phyloP scores from a whole-genome alignment of 371 early-diverging fungal species.

The Lichtheimia ornata region DNA sequence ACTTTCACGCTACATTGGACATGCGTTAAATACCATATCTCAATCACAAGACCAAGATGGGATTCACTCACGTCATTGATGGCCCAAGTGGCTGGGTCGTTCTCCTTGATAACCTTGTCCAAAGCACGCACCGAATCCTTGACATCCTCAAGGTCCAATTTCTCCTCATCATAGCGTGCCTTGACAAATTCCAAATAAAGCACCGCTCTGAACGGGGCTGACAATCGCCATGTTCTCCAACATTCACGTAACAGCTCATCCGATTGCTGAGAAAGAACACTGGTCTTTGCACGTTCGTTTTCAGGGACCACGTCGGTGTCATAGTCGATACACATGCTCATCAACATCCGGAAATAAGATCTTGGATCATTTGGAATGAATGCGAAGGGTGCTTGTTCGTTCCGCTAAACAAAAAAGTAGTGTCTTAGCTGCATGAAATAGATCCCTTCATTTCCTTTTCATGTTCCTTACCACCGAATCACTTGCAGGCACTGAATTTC shows the following conservation, averaged over 20 bases:
- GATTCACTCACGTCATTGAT: slow-evolving; percentile 52
- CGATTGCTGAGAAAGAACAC: slow-evolving; percentile 57
- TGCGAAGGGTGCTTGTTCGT: slow-evolving; percentile 32
- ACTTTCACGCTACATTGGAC: slow-evolving; percentile 34
- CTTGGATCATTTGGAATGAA: slow-evolving; percentile 63
- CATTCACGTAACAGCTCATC: slow-evolving; percentile 69
- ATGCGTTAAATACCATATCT: neutral
- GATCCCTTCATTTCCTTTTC: too few relatives aligned
- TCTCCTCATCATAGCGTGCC: slow-evolving; percentile 46
- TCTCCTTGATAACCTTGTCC: slow-evolving; percentile 50
- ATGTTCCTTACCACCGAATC: neutral
- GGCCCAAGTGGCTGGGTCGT: slow-evolving; percentile 50
- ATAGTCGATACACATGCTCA: slow-evolving; percentile 63
- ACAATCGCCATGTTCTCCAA: slow-evolving; percentile 70
- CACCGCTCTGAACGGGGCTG: slow-evolving; percentile 65
- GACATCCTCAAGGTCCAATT: slow-evolving; percentile 51
- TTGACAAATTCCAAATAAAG: slow-evolving; percentile 67
- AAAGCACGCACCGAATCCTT: slow-evolving; percentile 49
- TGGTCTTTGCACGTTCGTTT: slow-evolving; percentile 49
- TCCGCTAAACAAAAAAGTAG: neutral
- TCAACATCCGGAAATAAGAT: slow-evolving; percentile 53
- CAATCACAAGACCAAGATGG: neutral
- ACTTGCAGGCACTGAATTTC: slow-evolving; percentile 5
- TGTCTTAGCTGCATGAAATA: neutral
- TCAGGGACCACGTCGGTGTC: slow-evolving; percentile 49